These are phyloP conservation scores for Claviceps sp. DNA, from an alignment of 2,329 filamentous ascomycete genomes.

Conservation along the genomic window DNA sequence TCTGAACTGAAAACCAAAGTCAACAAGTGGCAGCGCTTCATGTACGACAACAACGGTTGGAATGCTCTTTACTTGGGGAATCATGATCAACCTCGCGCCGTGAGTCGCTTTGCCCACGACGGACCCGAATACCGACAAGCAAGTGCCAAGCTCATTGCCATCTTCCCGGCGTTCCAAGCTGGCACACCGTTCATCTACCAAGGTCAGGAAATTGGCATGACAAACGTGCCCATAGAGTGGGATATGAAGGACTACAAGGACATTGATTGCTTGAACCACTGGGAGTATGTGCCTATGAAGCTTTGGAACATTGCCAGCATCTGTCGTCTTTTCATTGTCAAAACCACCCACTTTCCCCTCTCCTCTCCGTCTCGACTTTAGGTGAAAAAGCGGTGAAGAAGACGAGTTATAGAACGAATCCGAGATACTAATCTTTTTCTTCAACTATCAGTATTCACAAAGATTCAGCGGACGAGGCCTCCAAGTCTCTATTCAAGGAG, in stretches of 20 bases:
- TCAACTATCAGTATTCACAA: conserved; percentile 20
- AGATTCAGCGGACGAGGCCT: conserved; percentile 24
- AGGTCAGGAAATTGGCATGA: conserved; percentile 56
- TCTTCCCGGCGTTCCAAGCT: conserved; percentile 41
- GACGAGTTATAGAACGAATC: background rate
- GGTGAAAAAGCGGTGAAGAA: background rate
- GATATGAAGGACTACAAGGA: conserved; percentile 55
- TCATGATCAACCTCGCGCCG: conserved; percentile 49
- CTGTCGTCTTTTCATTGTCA: background rate
- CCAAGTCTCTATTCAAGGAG: conserved; percentile 21
- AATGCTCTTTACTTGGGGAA: conserved; percentile 54
- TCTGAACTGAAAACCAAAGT: conserved; percentile 38
- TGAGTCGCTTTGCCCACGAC: conserved; percentile 41
- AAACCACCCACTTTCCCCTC: background rate
- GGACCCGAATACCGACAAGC: conserved; percentile 32
- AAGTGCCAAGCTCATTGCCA: conserved; percentile 46
- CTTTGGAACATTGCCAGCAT: background rate
- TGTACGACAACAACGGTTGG: conserved; percentile 48
- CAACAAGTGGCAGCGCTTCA: conserved; percentile 45
- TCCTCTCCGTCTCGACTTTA: background rate
- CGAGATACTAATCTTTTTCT: background rate
- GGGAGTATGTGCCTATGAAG: conserved; percentile 21
- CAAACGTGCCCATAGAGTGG: conserved; percentile 48
- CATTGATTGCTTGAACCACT: conserved; percentile 43
- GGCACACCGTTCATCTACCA: conserved; percentile 58